phyloP scores from a whole-genome alignment of 2,329 filamentous ascomycete genomes.

The Claviceps cyperi region DNA sequence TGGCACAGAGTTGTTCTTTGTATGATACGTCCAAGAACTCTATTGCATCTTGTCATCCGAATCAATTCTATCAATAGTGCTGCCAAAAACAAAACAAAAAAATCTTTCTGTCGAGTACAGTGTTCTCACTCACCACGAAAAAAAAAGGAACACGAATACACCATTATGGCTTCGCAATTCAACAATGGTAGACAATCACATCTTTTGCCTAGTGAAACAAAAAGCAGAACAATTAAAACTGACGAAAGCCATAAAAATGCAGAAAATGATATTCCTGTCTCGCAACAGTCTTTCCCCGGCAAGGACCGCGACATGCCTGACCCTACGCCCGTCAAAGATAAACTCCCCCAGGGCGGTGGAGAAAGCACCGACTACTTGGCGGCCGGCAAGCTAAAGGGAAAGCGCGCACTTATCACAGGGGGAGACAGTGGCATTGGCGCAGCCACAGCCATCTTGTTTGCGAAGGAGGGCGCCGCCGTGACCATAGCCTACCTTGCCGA shows the following conservation, averaged over 20 bases:
- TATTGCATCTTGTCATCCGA: background rate
- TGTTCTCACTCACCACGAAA: background rate
- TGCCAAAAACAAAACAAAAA: background rate
- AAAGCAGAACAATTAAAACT: background rate
- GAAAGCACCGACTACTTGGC: conserved; percentile 48
- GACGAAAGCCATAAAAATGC: background rate
- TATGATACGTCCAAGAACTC: too few relatives aligned
- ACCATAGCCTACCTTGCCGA: conserved; percentile 61
- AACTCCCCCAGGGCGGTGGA: conserved; percentile 29
- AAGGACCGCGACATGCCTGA: conserved; percentile 10
- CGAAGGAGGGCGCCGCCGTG: conserved; percentile 64
- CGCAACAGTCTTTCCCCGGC: conserved; percentile 11
- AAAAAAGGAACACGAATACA: background rate
- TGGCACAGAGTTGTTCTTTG: too few relatives aligned
- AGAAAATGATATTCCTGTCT: conserved; percentile 38
- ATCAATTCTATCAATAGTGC: background rate
- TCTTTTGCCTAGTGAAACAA: background rate
- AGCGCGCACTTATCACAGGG: conserved; percentile 66
- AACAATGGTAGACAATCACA: background rate
- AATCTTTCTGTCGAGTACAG: background rate
- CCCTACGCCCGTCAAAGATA: conserved; percentile 5
- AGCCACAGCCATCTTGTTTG: conserved; percentile 63
- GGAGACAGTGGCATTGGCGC: conserved; percentile 29
- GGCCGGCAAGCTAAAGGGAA: conserved; percentile 60
- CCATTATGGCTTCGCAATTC: background rate